phyloP scores from a whole-genome alignment of 2,329 filamentous ascomycete species.

The Thermothelomyces thermophilus region DNA sequence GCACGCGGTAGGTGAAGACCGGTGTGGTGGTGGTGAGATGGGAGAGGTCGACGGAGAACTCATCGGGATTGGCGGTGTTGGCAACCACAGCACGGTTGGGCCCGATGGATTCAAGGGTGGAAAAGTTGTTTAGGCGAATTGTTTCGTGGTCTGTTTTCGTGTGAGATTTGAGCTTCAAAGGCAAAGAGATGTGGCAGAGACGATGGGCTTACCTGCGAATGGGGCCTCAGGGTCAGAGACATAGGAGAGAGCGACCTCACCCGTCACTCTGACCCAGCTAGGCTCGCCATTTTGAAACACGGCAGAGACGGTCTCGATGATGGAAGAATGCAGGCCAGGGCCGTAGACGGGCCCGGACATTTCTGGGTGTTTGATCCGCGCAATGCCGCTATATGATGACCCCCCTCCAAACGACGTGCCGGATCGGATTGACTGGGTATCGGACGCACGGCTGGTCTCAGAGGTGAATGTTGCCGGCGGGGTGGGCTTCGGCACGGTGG shows the following conservation, averaged over 20 bases:
- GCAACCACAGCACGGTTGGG: constrained; percentile 88
- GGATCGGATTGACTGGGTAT: constrained; percentile 87
- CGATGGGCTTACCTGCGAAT: constrained; percentile 39
- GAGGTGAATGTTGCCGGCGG: constrained; percentile 54
- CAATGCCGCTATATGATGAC: constrained; percentile 40
- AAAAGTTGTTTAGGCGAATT: constrained; percentile 82
- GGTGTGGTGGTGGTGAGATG: constrained; percentile 64
- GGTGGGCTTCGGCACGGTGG: constrained; percentile 35
- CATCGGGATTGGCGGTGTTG: constrained; percentile 58
- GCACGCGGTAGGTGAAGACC: constrained; percentile 89
- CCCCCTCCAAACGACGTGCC: constrained; percentile 62
- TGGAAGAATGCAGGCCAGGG: constrained; percentile 76
- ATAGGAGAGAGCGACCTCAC: constrained; percentile 84
- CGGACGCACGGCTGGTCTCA: constrained; percentile 60
- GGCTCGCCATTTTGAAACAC: constrained; percentile 69
- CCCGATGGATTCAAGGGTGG: constrained; percentile 82
- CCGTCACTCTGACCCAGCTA: constrained; percentile 67
- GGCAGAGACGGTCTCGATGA: constrained; percentile 87
- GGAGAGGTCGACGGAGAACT: constrained; percentile 70
- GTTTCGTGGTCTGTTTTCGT: constrained; percentile 47
- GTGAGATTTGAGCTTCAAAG: constrained; percentile 12
- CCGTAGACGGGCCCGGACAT: constrained; percentile 66
- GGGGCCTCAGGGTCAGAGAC: constrained; percentile 51
- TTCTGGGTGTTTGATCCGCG: constrained; percentile 73
- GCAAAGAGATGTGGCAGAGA: background rate